Conservation (phyloP, 495 filamentous ascomycete species). For the Aspergillus biplanus region DNA sequence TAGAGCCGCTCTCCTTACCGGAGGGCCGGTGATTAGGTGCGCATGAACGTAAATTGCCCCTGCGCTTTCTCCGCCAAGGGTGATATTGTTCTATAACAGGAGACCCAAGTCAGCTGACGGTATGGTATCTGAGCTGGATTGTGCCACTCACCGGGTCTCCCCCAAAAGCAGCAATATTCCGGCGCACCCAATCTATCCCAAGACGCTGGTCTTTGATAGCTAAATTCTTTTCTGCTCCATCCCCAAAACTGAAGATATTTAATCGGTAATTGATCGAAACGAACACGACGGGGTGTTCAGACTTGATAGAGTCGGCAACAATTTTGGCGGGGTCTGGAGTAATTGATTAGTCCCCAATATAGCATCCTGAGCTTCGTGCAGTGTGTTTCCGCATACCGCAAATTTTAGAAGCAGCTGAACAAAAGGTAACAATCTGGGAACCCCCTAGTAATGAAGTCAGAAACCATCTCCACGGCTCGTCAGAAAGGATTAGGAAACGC, state of each 20-base stretch:
- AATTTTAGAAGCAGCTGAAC: conserved; percentile 46
- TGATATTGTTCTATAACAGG: conserved; percentile 36
- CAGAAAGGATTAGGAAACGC: background rate
- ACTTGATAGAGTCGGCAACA: conserved; percentile 39
- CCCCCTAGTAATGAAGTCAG: conserved; percentile 28
- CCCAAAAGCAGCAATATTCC: conserved; percentile 62
- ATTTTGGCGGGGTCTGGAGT: conserved; percentile 38
- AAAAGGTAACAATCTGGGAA: conserved; percentile 45
- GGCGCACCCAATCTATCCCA: conserved; percentile 63
- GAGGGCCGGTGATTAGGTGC: conserved; percentile 41
- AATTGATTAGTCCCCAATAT: background rate
- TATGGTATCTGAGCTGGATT: background rate
- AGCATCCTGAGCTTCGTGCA: background rate
- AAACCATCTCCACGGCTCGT: background rate
- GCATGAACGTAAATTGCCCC: conserved; percentile 46
- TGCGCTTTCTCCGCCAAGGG: conserved; percentile 43
- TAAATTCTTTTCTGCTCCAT: conserved; percentile 55
- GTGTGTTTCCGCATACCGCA: conserved; percentile 31
- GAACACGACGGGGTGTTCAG: conserved; percentile 56
- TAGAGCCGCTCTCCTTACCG: conserved; percentile 40
- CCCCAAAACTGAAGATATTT: conserved; percentile 67
- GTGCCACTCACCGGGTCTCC: conserved; percentile 56
- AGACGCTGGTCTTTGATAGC: conserved; percentile 70
- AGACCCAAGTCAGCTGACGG: too few species aligned
- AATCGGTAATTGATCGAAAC: conserved; percentile 68